Percentiles rank a stretch among this genome's conserved stretches.
Conservation (phyloP, 2,329 filamentous ascomycete genomes). For the Penicillium sp. region DNA sequence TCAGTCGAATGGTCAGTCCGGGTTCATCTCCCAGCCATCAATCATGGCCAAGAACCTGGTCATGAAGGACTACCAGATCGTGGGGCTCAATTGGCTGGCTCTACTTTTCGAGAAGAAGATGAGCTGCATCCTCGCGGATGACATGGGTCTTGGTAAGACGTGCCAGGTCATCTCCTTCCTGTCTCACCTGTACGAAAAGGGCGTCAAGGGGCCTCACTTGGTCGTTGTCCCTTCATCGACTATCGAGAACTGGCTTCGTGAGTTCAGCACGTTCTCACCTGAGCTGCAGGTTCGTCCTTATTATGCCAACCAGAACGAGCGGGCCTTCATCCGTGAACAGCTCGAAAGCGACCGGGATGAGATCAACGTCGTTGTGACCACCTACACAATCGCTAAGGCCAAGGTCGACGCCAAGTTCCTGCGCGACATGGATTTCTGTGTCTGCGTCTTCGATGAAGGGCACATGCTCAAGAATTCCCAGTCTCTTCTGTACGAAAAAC, state of each 20-base stretch:
- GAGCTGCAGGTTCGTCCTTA: slow-evolving; percentile 65
- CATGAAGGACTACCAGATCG: slow-evolving; percentile 90
- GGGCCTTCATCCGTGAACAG: slow-evolving; percentile 60
- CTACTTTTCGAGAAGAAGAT: slow-evolving; percentile 72
- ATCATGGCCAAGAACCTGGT: slow-evolving; percentile 69
- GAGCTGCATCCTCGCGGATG: slow-evolving; percentile 89
- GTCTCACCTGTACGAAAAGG: slow-evolving; percentile 69
- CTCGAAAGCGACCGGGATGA: slow-evolving; percentile 59
- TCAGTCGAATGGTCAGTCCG: slow-evolving; percentile 15
- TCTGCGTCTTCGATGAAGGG: slow-evolving; percentile 83
- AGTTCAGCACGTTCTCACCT: slow-evolving; percentile 84
- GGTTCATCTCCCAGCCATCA: slow-evolving; percentile 61
- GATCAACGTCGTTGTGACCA: slow-evolving; percentile 66
- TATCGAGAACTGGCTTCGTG: slow-evolving; percentile 88
- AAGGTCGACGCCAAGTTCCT: slow-evolving; percentile 60
- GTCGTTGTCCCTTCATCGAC: slow-evolving; percentile 91
- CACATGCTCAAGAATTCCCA: slow-evolving; percentile 86
- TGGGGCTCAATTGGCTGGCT: slow-evolving; percentile 90
- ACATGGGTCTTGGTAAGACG: slow-evolving; percentile 95
- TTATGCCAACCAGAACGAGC: slow-evolving; percentile 63
- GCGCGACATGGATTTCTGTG: slow-evolving; percentile 51
- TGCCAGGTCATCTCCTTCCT: slow-evolving; percentile 93
- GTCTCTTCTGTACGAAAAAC: slow-evolving; percentile 71
- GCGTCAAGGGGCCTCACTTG: slow-evolving; percentile 65
- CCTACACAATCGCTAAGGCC: slow-evolving; percentile 61